Evolutionary conservation across 1,284 basidiomycete species (phyloP), one percentile per base, ranked within the genome.

Genomic region (Cronartium quercuum): DNA sequence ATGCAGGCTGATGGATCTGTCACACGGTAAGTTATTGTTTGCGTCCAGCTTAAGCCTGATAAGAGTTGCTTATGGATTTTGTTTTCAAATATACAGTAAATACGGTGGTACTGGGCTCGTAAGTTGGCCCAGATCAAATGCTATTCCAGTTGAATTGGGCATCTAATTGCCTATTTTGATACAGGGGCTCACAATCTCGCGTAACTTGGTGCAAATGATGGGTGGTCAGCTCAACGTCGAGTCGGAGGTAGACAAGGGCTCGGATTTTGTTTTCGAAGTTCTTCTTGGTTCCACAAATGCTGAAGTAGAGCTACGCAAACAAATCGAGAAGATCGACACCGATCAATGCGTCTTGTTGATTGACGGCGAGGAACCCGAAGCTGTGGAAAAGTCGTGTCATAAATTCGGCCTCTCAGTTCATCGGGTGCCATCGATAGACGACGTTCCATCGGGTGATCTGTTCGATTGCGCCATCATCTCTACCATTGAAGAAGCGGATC

Each of bases 381-480:
- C 44, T 21, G 47, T 74, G 38, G 71, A 74, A 42, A 38, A 35
- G 37, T 74, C 71, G 0, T 74, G 71, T 62, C 7, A 58, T 15
- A 74, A 74, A 63, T 74, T 74, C 21, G 71, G 71, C 29, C 34
- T 74, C 12, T 74, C 71, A 10, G 71, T 74, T 2, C 71, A 74
- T 40, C 71, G 71, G 37, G 71, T 74, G 34, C 64, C 64, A 6
- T 66, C 71, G 51, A 74, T 74, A 12, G 71, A 74, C 15, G 51
- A 74, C 40, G 71, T 74, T 15, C 71, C 71, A 1, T 74, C 71
- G 29, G 71, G 71, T 35, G 71, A 74, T 65, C 41, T 74, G 29
- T 74, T 74, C 35, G 71, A 74, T 58, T 74, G 71, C 21, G 71
- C 71, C 3, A 74, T 74, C 57, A 74, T 74, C 29, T 74, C 71